Base-by-base conservation (phyloP, 768 basidiomycete species). In the Psilocybe subaeruginosa region DNA sequence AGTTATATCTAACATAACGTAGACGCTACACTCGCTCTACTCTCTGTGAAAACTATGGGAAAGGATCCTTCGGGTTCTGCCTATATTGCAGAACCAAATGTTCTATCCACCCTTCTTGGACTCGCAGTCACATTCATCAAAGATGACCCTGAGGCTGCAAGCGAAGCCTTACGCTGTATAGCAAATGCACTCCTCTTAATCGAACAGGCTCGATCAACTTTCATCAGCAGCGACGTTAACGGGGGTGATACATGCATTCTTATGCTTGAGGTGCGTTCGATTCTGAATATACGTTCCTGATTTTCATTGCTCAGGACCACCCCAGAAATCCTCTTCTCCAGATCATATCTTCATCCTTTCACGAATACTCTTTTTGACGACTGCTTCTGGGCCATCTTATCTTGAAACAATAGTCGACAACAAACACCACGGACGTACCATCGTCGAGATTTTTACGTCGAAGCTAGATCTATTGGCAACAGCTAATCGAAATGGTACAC, bases 181-280 rank as follows among this genome's bases (percentile, higher is more conserved):
- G 93, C 94, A 7, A 96, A 96, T 70, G 84, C 91, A 0, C 73
- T 95, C 3, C 81, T 94, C 17, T 82, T 93, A 59, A 77, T 89
- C 54, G 89, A 90, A 60, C 69, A 74, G 12, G 86, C 88, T 2
- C 84, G 92, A 54, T 69, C 72, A 17, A 84, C 82, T 0, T 85
- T 90, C 66, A 69, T 90, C 30, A 75, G 73, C 51, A 77, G 81
- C 49, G 82, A 84, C 2, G 88, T 92, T 7, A 82, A 81, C 37
- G 92, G 92, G 8, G 89, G 88, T 9, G 80, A 83, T 11, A 73
- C 77, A 4, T 84, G 82, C 60, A 63, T 90, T 8, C 70, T 77
- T 8, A 74, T 90, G 57, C 79, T 92, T 27, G 85, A 90, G 77
- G 90, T 88, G 61, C 61, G 80, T 68, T 47, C 11, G 16, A 29